Conservation (phyloP, 192 early-diverging fungal species). For the Gaertneriomyces sp. region DNA sequence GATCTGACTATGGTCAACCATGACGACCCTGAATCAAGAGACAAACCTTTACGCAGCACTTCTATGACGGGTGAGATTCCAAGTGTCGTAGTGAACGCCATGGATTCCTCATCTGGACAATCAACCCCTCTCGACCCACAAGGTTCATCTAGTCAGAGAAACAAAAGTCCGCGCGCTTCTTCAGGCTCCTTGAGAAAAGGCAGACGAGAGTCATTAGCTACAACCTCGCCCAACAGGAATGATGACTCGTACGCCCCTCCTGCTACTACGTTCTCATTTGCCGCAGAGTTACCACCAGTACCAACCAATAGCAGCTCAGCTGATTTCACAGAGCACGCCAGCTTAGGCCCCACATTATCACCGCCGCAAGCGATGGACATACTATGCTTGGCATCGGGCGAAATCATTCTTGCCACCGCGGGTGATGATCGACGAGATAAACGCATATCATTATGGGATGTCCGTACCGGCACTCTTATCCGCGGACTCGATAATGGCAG, state of each 20-base stretch:
- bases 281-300: constrained; percentile 36
- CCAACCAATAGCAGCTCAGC: constrained; percentile 31
- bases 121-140: too few species aligned
- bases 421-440: constrained; percentile 45
- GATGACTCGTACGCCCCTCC: constrained; percentile 1
- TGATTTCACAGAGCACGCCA: constrained; percentile 40
- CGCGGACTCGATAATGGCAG: constrained; percentile 49
- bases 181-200: background rate
- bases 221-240: background rate
- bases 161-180: too few species aligned
- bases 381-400: constrained; percentile 20
- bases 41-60: too few species aligned
- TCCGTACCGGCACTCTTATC: constrained; percentile 33
- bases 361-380: constrained; percentile 44
- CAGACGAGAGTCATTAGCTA: background rate
- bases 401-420: constrained; percentile 44
- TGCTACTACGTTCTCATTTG: constrained; percentile 16
- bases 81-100: too few species aligned
- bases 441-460: constrained; percentile 52
- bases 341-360: constrained; percentile 39
- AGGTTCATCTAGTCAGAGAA: too few species aligned
- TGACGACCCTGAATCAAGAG: too few species aligned
- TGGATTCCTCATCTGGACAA: too few species aligned
- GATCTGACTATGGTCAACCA: too few species aligned
- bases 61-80: too few species aligned